phyloP scores from a whole-genome alignment of 2,329 filamentous ascomycete genomes.

The Trichoderma gracile region DNA sequence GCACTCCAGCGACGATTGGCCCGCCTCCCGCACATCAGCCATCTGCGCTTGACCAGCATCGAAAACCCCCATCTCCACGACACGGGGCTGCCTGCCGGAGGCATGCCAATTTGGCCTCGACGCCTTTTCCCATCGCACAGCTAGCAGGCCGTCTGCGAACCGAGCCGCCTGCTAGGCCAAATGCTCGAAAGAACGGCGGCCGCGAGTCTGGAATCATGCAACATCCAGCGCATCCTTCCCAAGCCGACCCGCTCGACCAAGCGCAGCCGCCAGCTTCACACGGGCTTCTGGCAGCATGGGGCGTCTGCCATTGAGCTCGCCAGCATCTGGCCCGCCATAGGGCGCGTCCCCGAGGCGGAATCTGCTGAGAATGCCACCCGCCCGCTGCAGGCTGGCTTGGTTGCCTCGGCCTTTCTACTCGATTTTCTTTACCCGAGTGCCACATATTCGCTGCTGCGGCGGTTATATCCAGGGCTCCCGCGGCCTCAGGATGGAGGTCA shows the following conservation, averaged over 20 bases:
- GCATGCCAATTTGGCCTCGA: conserved; percentile 18
- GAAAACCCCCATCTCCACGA: neutral
- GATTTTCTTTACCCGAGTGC: conserved; percentile 58
- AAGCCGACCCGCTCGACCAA: conserved; percentile 40
- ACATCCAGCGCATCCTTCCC: conserved; percentile 54
- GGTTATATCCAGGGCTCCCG: conserved; percentile 37
- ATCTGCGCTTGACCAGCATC: neutral
- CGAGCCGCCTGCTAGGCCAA: conserved; percentile 32
- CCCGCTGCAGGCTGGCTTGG: conserved; percentile 37
- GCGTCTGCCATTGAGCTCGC: conserved; percentile 52
- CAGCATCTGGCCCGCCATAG: conserved; percentile 42
- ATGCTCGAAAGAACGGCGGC: conserved; percentile 62
- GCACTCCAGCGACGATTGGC: conserved; percentile 9
- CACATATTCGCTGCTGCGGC: conserved; percentile 46
- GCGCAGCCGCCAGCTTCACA: conserved; percentile 48
- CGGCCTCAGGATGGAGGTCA: conserved; percentile 30
- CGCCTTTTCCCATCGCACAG: conserved; percentile 2
- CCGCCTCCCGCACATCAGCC: neutral
- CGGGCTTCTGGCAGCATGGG: conserved; percentile 57
- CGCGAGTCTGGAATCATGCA: conserved; percentile 56
- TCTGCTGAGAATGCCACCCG: conserved; percentile 30
- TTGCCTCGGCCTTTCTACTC: conserved; percentile 53
- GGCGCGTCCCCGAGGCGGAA: conserved; percentile 26
- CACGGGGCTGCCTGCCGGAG: conserved; percentile 15
- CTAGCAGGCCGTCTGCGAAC: conserved; percentile 12